A percentile compares a stretch with the other conserved stretches of the same genome.
Conservation (phyloP, 2,329 filamentous ascomycete species). For the Samsoniella hepiali region DNA sequence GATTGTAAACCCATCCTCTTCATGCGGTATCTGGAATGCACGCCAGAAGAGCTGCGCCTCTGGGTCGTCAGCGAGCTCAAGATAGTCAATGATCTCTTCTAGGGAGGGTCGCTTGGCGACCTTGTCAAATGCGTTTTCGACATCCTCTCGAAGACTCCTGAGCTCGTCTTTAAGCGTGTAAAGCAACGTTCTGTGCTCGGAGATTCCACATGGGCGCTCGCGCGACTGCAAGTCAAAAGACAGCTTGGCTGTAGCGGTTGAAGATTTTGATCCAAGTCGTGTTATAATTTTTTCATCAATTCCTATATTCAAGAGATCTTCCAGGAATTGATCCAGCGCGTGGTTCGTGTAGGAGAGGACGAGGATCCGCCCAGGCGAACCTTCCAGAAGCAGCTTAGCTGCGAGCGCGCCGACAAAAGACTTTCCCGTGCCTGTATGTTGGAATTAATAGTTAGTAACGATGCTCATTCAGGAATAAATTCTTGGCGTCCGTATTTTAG, state of each 20-base stretch:
- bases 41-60: constrained; percentile 7
- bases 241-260: constrained; percentile 44
- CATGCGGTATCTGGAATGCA: constrained; percentile 9
- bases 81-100: constrained; percentile 14
- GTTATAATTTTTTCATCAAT: constrained; percentile 51
- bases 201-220: neutral
- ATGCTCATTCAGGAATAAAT: neutral
- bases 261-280: constrained; percentile 61
- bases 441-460: neutral
- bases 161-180: neutral
- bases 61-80: constrained; percentile 16
- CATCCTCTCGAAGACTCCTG: neutral
- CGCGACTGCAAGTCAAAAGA: constrained; percentile 36
- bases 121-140: neutral
- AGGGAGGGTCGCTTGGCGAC: neutral
- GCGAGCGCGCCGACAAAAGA: constrained; percentile 68
- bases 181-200: neutral
- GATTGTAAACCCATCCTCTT: constrained; percentile 3
- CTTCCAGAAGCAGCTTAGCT: constrained; percentile 51
- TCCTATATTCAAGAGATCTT: constrained; percentile 60
- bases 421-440: constrained; percentile 63
- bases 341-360: constrained; percentile 69
- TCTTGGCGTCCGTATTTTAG: neutral
- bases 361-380: constrained; percentile 52
- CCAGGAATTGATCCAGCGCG: constrained; percentile 62